Conservation (phyloP, 1,139 yeast species). For the Lodderomyces beijingensis region DNA sequence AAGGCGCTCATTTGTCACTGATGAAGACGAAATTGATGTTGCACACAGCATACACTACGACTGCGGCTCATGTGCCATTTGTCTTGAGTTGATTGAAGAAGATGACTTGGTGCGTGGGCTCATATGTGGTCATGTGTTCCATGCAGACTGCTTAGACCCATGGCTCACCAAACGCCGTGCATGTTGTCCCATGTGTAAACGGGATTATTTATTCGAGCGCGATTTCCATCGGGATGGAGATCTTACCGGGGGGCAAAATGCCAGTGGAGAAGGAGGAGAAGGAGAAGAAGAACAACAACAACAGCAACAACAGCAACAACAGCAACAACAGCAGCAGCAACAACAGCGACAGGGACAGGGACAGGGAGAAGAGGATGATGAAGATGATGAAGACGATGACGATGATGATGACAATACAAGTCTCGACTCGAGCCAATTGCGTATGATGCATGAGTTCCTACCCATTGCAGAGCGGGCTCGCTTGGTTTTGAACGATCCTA, state of each 20-base stretch:
- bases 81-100: constrained; percentile 62
- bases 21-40: constrained; percentile 5
- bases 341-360: constrained; percentile 10
- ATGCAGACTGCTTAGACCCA: constrained; percentile 74
- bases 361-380: constrained; percentile 5
- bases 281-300: constrained; percentile 10
- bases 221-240: constrained; percentile 8
- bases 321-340: constrained; percentile 14
- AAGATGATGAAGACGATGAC: constrained; percentile 12
- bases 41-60: constrained; percentile 45
- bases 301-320: constrained; percentile 5
- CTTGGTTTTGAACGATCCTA: constrained; percentile 28
- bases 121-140: constrained; percentile 83
- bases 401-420: constrained; percentile 22
- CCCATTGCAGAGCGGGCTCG: constrained; percentile 40
- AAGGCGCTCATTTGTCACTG: neutral
- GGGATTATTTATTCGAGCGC: constrained; percentile 54
- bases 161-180: constrained; percentile 77
- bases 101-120: constrained; percentile 67
- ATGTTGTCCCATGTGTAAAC: constrained; percentile 81
- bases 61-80: constrained; percentile 78
- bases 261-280: constrained; percentile 4
- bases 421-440: constrained; percentile 39
- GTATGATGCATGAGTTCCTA: constrained; percentile 38
- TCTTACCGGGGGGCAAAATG: constrained; percentile 1